Percentiles rank a stretch among this genome's conserved stretches.
phyloP scores from a whole-genome alignment of 2,329 filamentous ascomycete species.

The Lizonia empirigonia region DNA sequence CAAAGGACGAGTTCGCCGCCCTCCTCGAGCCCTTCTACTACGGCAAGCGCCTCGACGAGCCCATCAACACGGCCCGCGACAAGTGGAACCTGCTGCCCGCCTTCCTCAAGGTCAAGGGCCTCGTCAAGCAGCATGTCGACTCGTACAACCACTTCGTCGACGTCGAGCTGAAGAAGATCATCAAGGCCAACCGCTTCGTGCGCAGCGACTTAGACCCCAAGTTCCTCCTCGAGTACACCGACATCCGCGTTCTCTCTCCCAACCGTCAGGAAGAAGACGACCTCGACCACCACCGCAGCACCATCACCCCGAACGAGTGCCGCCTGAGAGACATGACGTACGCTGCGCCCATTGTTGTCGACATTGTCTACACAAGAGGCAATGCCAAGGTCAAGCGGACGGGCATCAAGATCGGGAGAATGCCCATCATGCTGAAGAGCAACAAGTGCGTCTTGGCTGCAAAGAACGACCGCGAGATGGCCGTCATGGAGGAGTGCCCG shows the following conservation, averaged over 20 bases:
- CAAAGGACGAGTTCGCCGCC: conserved; percentile 63
- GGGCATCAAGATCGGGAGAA: conserved; percentile 79
- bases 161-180: conserved; percentile 94
- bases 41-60: conserved; percentile 69
- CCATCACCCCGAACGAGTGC: conserved; percentile 92
- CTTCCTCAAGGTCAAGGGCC: conserved; percentile 96
- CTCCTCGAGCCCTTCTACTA: conserved; percentile 73
- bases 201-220: conserved; percentile 90
- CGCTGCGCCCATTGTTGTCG: conserved; percentile 89
- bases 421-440: conserved; percentile 97
- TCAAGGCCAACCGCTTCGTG: conserved; percentile 86
- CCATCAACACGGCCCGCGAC: conserved; percentile 75
- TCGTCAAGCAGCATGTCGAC: conserved; percentile 97
- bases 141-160: conserved; percentile 99
- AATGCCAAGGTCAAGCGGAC: conserved; percentile 75
- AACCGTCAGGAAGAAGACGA: conserved; percentile 78
- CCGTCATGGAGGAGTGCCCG: conserved; percentile 90
- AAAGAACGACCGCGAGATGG: conserved; percentile 87
- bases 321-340: conserved; percentile 98
- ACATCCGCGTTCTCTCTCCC: conserved; percentile 85
- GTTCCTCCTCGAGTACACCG: conserved; percentile 89
- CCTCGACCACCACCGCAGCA: conserved; percentile 54
- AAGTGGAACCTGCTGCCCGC: conserved; percentile 97
- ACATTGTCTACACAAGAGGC: conserved; percentile 87
- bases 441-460: conserved; percentile 86